Percentiles rank a stretch among this genome's conserved stretches.
These are phyloP conservation scores for Gonium pectorale DNA, from an alignment of 139 green algal genomes.

Conservation along the genomic window DNA sequence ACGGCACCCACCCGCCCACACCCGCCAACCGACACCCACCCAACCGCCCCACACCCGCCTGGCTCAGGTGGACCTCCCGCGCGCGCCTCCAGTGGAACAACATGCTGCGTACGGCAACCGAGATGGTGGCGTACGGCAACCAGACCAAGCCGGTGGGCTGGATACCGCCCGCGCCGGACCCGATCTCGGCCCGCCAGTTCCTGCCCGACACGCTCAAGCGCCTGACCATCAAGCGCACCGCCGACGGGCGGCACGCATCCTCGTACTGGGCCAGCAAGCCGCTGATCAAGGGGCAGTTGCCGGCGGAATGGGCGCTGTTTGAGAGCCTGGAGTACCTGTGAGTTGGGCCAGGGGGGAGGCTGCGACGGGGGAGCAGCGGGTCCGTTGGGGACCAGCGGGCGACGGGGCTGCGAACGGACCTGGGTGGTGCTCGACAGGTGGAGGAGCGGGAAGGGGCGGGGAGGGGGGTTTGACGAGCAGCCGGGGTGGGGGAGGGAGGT, in stretches of 20 bases:
- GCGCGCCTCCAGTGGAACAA: slow-evolving; percentile 5
- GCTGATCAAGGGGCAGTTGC: not conserved
- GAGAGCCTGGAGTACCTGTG: slow-evolving; percentile 30
- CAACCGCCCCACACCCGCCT: too few relatives aligned
- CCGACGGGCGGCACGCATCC: not conserved
- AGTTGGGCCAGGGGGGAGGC: too few relatives aligned
- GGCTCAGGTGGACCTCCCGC: slow-evolving; percentile 13
- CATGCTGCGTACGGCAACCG: not conserved
- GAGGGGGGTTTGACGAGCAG: too few relatives aligned
- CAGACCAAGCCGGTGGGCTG: not conserved
- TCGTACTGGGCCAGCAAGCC: not conserved
- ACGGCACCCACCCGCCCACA: too few relatives aligned
- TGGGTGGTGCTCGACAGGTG: too few relatives aligned
- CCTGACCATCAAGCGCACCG: slow-evolving; percentile 25
- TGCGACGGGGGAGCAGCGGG: too few relatives aligned
- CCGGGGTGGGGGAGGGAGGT: too few relatives aligned
- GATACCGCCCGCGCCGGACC: not conserved
- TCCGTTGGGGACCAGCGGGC: too few relatives aligned
- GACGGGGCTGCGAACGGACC: too few relatives aligned
- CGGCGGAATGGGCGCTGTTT: slow-evolving; percentile 26
- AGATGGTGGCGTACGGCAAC: not conserved
- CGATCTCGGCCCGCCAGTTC: not conserved
- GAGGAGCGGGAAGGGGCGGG: too few relatives aligned
- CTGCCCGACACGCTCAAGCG: slow-evolving; percentile 26
- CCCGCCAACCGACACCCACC: too few relatives aligned